phyloP scores from a whole-genome alignment of 495 filamentous ascomycete genomes.

The Aspergillus cristatus region DNA sequence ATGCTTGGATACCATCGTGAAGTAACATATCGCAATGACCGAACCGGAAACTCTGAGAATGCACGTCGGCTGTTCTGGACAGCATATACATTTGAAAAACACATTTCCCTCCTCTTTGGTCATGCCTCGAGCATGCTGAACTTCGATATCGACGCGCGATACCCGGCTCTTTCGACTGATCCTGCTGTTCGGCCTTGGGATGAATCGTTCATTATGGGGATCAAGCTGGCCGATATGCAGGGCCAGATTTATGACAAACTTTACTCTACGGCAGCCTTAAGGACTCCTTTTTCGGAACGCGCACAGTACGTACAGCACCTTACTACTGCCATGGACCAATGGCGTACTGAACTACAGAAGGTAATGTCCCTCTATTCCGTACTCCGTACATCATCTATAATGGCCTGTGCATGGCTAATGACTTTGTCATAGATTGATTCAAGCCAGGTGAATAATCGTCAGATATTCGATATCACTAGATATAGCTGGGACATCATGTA shows the following conservation, averaged over 20 bases:
- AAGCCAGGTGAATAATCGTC: not conserved
- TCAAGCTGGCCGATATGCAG: constrained; percentile 8
- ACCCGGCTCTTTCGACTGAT: constrained; percentile 6
- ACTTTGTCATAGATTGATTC: constrained; percentile 29
- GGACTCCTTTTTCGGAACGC: constrained; percentile 1
- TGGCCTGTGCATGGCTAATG: no score
- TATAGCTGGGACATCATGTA: constrained; percentile 5
- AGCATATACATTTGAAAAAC: constrained; percentile 11
- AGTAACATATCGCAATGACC: constrained; percentile 4
- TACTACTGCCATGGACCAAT: constrained; percentile 1
- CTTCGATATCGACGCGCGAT: constrained; percentile 11
- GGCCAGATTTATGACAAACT: constrained; percentile 8
- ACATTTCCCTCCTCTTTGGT: constrained; percentile 13
- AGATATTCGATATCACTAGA: constrained; percentile 1
- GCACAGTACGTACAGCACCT: constrained; percentile 3
- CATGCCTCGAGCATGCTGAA: constrained; percentile 11
- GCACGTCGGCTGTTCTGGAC: constrained; percentile 16
- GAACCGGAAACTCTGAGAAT: constrained; percentile 2
- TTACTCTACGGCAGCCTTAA: constrained; percentile 5
- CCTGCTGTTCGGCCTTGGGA: constrained; percentile 13
- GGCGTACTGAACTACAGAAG: constrained; percentile 4
- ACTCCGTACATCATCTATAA: no score
- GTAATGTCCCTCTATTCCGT: no score
- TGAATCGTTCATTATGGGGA: constrained; percentile 10
- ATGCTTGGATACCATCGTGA: constrained; percentile 13